phyloP scores from a whole-genome alignment of 441 rosid genomes.

The Pelargonium australe region DNA sequence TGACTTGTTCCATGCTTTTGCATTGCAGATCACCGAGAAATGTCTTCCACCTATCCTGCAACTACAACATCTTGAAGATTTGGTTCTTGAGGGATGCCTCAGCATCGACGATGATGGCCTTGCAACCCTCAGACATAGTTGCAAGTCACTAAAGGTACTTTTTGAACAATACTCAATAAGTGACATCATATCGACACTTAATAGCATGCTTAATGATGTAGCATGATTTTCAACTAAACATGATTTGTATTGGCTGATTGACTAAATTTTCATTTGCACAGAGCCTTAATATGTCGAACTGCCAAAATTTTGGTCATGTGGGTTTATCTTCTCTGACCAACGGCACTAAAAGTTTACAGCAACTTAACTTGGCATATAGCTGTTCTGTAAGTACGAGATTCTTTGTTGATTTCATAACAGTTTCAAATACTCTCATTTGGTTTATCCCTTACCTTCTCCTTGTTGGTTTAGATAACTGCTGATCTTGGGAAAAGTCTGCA shows the following conservation, averaged over 20 bases:
- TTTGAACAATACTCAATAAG: neutral
- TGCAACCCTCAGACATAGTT: slow-evolving; percentile 19
- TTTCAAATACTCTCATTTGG: no score
- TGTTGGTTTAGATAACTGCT: slow-evolving; percentile 21
- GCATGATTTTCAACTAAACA: no score
- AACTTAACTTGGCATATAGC: slow-evolving; percentile 24
- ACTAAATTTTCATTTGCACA: neutral
- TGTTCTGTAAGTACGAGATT: slow-evolving; percentile 19
- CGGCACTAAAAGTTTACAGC: slow-evolving; percentile 17
- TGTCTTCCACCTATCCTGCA: slow-evolving; percentile 24
- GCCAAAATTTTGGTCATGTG: slow-evolving; percentile 22
- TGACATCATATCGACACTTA: no score
- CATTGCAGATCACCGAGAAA: slow-evolving; percentile 26
- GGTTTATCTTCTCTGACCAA: slow-evolving; percentile 26
- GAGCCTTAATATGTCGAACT: slow-evolving; percentile 27
- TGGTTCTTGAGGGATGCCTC: slow-evolving; percentile 34
- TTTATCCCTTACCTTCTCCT: no score
- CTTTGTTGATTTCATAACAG: no score
- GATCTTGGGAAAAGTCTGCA: slow-evolving; percentile 20
- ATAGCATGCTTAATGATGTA: no score
- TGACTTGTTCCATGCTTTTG: neutral
- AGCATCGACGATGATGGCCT: slow-evolving; percentile 32
- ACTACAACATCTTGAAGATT: slow-evolving; percentile 30
- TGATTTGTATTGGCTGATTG: no score
- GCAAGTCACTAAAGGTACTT: slow-evolving; percentile 31